Conservation (phyloP, 1,139 yeast species). For the Scheffersomyces insectosa region DNA sequence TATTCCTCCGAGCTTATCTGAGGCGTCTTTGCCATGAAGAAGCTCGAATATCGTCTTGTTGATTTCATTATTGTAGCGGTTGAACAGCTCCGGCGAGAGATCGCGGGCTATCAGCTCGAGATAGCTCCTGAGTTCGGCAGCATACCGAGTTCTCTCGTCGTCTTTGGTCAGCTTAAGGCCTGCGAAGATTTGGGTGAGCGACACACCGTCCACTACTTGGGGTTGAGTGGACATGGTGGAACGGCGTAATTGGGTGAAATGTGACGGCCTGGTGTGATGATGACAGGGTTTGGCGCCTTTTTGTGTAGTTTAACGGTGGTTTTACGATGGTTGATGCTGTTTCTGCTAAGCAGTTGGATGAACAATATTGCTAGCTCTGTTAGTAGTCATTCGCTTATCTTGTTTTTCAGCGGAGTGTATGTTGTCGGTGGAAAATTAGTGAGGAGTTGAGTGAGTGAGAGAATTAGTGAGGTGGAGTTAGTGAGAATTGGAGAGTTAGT, state of each 20-base stretch:
- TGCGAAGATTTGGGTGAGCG: slow-evolving; percentile 53
- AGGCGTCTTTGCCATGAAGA: slow-evolving; percentile 70
- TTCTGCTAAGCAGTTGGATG: too few relatives aligned
- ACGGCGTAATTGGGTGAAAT: neutral
- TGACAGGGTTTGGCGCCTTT: too few relatives aligned
- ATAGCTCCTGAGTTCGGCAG: slow-evolving; percentile 66
- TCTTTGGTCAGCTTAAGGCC: slow-evolving; percentile 52
- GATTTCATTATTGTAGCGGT: slow-evolving; percentile 79
- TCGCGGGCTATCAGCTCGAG: slow-evolving; percentile 74
- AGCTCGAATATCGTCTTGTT: slow-evolving; percentile 87
- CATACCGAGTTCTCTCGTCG: slow-evolving; percentile 58
- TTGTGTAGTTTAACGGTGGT: too few relatives aligned
- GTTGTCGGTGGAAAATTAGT: too few relatives aligned
- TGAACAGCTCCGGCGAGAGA: slow-evolving; percentile 72
- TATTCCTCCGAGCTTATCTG: slow-evolving; percentile 84
- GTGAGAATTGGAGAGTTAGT: too few relatives aligned
- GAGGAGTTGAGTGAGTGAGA: too few relatives aligned
- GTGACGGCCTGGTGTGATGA: too few relatives aligned
- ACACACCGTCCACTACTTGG: slow-evolving; percentile 51
- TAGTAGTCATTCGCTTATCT: too few relatives aligned
- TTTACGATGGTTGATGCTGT: too few relatives aligned
- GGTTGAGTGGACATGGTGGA: slow-evolving; percentile 28
- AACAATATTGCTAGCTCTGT: too few relatives aligned
- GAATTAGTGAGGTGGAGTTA: too few relatives aligned
- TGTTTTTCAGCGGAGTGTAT: too few relatives aligned